Conservation (phyloP, 2,329 filamentous ascomycete genomes). For the Colletotrichum tamarilloi region DNA sequence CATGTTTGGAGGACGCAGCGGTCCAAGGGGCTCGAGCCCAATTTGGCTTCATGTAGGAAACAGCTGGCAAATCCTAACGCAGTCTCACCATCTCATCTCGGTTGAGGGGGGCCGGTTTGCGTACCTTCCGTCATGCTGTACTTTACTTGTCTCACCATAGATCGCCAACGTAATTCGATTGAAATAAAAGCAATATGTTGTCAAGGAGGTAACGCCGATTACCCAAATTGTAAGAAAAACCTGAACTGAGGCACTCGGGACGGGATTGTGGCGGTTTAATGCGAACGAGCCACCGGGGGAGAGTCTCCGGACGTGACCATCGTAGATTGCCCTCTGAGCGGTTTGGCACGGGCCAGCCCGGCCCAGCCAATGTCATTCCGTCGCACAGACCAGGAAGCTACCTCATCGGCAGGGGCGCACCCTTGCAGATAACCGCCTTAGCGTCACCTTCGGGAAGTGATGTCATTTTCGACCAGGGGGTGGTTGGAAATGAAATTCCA, state of each 20-base stretch:
- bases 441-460: conserved; percentile 18
- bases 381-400: conserved; percentile 19
- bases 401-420: conserved; percentile 8
- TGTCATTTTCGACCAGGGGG: conserved; percentile 26
- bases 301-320: conserved; percentile 31
- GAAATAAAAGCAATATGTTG: neutral
- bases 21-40: neutral
- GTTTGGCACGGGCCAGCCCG: conserved; percentile 18
- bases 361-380: conserved; percentile 22
- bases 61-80: neutral
- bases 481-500: conserved; percentile 8
- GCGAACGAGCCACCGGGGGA: conserved; percentile 6
- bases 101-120: neutral
- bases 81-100: neutral
- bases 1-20: neutral
- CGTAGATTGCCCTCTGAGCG: neutral
- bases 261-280: too few species aligned
- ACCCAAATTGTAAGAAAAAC: neutral
- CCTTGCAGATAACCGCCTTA: neutral
- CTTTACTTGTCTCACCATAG: neutral
- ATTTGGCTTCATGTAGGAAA: neutral
- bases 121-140: conserved; percentile 9
- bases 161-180: neutral
- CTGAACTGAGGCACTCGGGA: neutral
- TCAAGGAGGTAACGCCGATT: conserved; percentile 4